A percentile compares a stretch with the other conserved stretches of the same genome.
Conservation (phyloP, 352 stramenopile species). For the Pythium volutum region DNA sequence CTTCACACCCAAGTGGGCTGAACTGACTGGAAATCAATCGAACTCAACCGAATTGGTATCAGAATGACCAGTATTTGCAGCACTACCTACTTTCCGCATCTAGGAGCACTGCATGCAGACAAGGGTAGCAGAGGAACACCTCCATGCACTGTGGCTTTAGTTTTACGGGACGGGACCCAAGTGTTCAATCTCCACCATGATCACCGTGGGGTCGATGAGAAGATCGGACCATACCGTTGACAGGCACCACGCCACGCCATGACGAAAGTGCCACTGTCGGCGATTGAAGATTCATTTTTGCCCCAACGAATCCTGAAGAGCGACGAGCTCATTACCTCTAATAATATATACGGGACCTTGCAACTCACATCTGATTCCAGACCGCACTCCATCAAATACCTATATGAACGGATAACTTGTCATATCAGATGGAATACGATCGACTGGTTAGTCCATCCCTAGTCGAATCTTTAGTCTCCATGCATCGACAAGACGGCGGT, state of each 20-base stretch:
- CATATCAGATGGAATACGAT: neutral
- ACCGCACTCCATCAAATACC: neutral
- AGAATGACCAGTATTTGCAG: no score
- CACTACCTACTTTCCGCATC: no score
- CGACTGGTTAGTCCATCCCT: constrained; percentile 5
- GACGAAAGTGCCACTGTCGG: constrained; percentile 4
- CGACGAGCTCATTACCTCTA: neutral
- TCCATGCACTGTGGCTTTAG: no score
- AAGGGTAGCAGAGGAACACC: no score
- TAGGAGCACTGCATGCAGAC: no score
- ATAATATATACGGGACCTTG: no score
- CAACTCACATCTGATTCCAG: neutral
- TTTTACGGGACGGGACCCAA: no score
- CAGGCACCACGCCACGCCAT: neutral
- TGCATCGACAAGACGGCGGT: constrained; percentile 5
- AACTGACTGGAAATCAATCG: no score
- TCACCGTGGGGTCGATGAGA: no score
- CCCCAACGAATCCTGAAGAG: constrained; percentile 7
- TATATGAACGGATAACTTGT: neutral
- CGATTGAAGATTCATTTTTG: constrained; percentile 9
- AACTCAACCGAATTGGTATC: no score
- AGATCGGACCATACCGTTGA: neutral
- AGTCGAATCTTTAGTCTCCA: constrained; percentile 7
- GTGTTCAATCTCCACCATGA: no score
- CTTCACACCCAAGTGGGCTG: no score